Evolutionary conservation across 116 monocot species (phyloP), one percentile per base, ranked within the genome.

Genomic region (Iris pallida): DNA sequence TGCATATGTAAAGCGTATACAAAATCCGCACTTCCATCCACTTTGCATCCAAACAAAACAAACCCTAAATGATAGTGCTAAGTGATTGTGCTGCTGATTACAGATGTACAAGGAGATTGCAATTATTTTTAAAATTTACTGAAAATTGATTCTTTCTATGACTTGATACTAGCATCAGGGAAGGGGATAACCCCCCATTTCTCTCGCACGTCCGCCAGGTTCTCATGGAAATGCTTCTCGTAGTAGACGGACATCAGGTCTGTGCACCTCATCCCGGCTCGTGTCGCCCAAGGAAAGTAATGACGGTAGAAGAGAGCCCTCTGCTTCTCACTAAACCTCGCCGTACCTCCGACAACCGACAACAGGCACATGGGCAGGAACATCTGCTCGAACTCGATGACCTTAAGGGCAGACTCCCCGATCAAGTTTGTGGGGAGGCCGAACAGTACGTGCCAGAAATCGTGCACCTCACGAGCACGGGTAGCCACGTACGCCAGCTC

Each of bases 301-400:
- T 96, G 87, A 41, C 68, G 45, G 55, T 84, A 86, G 61, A 91
- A 95, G 18, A 86, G 76, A 11, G 69, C 20, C 65, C 95, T 88
- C 57, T 95, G 95, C 53, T 76, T 88, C 55, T 84, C 80, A 20
- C 30, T 86, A 15, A 95, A 91, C 82, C 88, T 88, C 7, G 79
- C 88, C 6, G 90, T 66, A 45, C 95, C 95, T 5, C 95, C 95
- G 14, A 95, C 18, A 8, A 95, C 94, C 1, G 94, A 95, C n/a
- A 95, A 59, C 71, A 78, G 43, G 54, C 90, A 90, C 94, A 95
- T 95, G 1, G 94, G 94, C 52, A 95, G 81, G 55, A 85, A 63
- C 95, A 95, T 95, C 48, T 95, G 91, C 61, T 91, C 91, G 61
- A 96, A 96, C 74, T 96, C 92, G 0, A 96, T 62, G 45, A 96